These are phyloP conservation scores for Fonsecaea pedrosoi DNA, from an alignment of 2,329 filamentous ascomycete genomes.

Conservation along the genomic window DNA sequence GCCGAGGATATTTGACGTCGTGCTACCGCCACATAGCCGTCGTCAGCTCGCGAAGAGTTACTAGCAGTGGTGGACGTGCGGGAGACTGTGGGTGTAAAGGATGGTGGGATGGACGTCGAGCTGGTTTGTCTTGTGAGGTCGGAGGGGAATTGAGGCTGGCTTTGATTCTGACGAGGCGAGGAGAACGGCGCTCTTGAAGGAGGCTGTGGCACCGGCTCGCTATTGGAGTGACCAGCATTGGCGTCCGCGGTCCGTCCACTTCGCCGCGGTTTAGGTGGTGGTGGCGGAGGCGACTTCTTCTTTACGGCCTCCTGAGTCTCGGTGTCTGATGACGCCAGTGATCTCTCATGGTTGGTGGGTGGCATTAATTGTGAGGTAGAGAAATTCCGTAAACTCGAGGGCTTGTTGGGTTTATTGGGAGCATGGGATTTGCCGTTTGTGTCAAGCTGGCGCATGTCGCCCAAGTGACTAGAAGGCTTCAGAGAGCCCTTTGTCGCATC, in stretches of 20 bases:
- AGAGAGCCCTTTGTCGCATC: constrained; percentile 38
- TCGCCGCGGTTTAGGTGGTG: constrained; percentile 46
- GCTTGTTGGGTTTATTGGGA: constrained; percentile 55
- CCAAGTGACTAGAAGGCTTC: constrained; percentile 17
- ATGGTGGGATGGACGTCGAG: constrained; percentile 33
- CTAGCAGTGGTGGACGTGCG: constrained; percentile 27
- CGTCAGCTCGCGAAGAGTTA: constrained; percentile 28
- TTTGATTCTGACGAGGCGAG: constrained; percentile 41
- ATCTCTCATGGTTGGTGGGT: constrained; percentile 28
- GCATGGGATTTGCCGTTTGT: constrained; percentile 37
- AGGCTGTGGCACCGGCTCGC: constrained; percentile 32
- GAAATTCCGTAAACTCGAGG: constrained; percentile 49
- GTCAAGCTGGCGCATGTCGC: constrained; percentile 31
- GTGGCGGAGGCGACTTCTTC: constrained; percentile 49
- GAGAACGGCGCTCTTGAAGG: constrained; percentile 38
- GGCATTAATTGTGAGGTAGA: constrained; percentile 36
- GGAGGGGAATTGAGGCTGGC: constrained; percentile 22
- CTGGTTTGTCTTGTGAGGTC: constrained; percentile 14
- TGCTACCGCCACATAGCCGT: constrained; percentile 39
- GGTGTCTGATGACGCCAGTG: constrained; percentile 27
- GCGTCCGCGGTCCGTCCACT: constrained; percentile 27
- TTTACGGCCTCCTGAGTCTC: constrained; percentile 35
- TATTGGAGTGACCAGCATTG: constrained; percentile 23
- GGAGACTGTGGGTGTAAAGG: constrained; percentile 22
- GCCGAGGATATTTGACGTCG: constrained; percentile 36